Evolutionary conservation across 1,284 basidiomycete species (phyloP).

Genomic region (Coniferiporia sulphurascens): DNA sequence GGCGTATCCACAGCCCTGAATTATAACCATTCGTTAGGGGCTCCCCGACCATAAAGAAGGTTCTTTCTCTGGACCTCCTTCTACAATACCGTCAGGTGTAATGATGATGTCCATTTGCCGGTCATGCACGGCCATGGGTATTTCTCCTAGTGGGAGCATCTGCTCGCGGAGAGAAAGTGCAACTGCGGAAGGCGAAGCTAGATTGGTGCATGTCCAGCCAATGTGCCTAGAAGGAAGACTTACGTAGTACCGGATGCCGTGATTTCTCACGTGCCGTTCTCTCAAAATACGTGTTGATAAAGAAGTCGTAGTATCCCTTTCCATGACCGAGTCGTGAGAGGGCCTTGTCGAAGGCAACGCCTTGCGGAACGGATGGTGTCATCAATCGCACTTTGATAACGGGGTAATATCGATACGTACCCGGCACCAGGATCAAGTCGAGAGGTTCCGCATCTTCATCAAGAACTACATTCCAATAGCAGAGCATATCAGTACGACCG

Average conservation of each 20-base stretch:
- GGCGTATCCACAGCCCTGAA: neutral
- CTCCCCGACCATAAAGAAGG: neutral
- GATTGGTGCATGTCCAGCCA: neutral
- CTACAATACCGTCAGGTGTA: constrained; percentile 44
- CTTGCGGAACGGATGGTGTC: constrained; percentile 31
- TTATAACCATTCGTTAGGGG: neutral
- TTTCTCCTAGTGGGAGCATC: constrained; percentile 27
- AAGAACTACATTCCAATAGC: constrained; percentile 34
- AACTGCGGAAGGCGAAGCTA: neutral
- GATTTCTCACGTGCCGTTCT: constrained; percentile 34
- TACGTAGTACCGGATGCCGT: neutral
- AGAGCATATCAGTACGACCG: neutral
- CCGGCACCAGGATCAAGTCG: constrained; percentile 68
- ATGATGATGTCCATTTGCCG: constrained; percentile 66
- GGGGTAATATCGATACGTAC: constrained; percentile 31
- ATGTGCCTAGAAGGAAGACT: neutral
- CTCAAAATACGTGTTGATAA: constrained; percentile 50
- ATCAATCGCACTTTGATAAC: neutral
- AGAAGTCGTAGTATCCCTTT: constrained; percentile 77
- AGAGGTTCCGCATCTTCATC: constrained; percentile 39
- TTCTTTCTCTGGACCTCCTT: neutral
- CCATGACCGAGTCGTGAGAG: constrained; percentile 71
- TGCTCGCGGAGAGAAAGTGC: neutral
- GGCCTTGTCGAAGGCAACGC: constrained; percentile 71
- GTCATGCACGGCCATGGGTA: constrained; percentile 59